Evolutionary conservation across 2,329 filamentous ascomycete genomes (phyloP).

Genomic region (Monosporascus sp.): DNA sequence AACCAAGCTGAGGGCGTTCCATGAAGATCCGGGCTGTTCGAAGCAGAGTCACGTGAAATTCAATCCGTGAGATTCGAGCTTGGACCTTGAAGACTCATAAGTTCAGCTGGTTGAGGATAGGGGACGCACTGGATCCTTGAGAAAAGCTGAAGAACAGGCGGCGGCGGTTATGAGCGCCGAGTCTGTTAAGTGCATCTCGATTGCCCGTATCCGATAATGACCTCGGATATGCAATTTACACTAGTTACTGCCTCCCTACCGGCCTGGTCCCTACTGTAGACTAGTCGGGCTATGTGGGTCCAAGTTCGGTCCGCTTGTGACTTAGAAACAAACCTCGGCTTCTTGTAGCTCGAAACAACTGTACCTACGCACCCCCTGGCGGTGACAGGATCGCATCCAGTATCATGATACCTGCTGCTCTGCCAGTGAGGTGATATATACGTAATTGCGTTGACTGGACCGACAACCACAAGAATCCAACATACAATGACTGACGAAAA

Average conservation of each 20-base stretch:
- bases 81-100: too few relatives aligned
- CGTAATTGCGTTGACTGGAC: too few relatives aligned
- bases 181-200: too few relatives aligned
- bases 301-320: not conserved
- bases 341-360: not conserved
- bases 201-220: too few relatives aligned
- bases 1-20: not conserved
- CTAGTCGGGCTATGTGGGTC: not conserved
- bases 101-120: too few relatives aligned
- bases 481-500: constrained; percentile 13
- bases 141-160: too few relatives aligned
- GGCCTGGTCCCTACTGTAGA: not conserved
- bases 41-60: not conserved
- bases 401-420: not conserved
- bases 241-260: too few relatives aligned
- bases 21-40: not conserved
- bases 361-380: too few relatives aligned
- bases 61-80: not conserved
- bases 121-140: too few relatives aligned
- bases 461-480: not conserved
- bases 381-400: not conserved
- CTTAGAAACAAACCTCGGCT: not conserved
- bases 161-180: too few relatives aligned
- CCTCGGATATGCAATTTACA: too few relatives aligned
- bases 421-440: too few relatives aligned